Conservation (phyloP, 202 grass and related monocot genomes). For the Zizania palustris region DNA sequence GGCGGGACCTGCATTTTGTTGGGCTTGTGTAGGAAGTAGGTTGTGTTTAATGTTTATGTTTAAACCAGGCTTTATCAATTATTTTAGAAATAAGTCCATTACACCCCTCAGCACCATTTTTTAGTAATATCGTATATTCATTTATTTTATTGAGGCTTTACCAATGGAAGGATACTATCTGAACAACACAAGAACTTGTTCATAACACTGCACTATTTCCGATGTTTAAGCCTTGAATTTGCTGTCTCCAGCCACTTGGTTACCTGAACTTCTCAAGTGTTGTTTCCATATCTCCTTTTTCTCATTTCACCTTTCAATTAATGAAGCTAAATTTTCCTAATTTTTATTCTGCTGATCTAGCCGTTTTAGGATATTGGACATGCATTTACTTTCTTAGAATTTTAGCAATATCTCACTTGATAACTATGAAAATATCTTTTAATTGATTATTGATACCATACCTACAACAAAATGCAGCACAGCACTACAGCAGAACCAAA, state of each 20-base stretch:
- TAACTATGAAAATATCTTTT: background rate
- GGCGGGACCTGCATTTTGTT: too few relatives aligned
- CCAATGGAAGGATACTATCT: background rate
- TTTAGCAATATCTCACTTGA: conserved; percentile 18
- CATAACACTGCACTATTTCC: background rate
- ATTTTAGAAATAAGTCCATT: background rate
- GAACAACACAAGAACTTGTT: background rate
- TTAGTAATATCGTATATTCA: background rate
- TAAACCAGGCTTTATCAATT: background rate
- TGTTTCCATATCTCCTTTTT: background rate
- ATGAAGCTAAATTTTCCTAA: background rate
- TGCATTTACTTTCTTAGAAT: background rate
- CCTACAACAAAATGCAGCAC: background rate
- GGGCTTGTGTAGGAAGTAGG: background rate
- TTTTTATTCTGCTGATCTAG: background rate
- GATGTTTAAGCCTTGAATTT: background rate
- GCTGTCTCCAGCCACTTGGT: background rate
- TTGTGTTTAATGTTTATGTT: background rate
- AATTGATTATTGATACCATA: background rate
- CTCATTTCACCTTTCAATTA: conserved; percentile 12
- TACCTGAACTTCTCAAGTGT: background rate
- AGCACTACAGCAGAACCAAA: conserved; percentile 19
- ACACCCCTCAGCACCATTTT: background rate
- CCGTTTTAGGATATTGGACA: conserved; percentile 10
- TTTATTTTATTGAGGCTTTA: background rate